Conservation (phyloP, 495 filamentous ascomycete species). For the Aspergillus ellipticus region DNA sequence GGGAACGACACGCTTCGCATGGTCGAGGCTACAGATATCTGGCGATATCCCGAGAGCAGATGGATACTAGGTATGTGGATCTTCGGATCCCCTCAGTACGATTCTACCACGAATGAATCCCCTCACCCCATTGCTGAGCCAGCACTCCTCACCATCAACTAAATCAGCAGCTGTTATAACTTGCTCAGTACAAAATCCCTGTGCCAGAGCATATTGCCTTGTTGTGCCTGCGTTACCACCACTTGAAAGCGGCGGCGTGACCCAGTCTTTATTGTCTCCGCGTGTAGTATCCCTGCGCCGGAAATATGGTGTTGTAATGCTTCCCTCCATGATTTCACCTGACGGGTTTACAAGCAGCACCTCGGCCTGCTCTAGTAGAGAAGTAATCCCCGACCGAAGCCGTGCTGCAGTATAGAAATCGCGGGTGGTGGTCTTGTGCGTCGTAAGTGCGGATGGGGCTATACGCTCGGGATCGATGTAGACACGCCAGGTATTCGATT, state of each 20-base stretch:
- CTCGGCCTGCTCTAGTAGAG: slow-evolving; percentile 54
- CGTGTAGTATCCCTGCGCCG: slow-evolving; percentile 39
- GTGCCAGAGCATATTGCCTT: slow-evolving; percentile 72
- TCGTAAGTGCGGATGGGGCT: slow-evolving; percentile 59
- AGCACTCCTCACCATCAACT: slow-evolving; percentile 69
- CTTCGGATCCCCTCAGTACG: slow-evolving; percentile 24
- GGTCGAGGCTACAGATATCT: not conserved
- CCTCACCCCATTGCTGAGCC: slow-evolving; percentile 82
- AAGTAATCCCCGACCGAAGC: slow-evolving; percentile 49
- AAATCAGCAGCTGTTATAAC: slow-evolving; percentile 52
- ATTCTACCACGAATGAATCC: slow-evolving; percentile 60
- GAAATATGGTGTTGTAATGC: slow-evolving; percentile 76
- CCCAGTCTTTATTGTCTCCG: slow-evolving; percentile 19
- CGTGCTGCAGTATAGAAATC: slow-evolving; percentile 63
- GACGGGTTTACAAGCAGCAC: slow-evolving; percentile 67
- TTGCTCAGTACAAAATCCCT: slow-evolving; percentile 60
- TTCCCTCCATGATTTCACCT: slow-evolving; percentile 81
- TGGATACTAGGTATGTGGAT: slow-evolving; percentile 14
- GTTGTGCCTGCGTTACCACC: slow-evolving; percentile 83
- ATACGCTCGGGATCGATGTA: slow-evolving; percentile 53
- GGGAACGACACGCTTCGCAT: not conserved
- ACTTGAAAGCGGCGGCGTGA: slow-evolving; percentile 43
- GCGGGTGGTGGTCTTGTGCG: slow-evolving; percentile 71
- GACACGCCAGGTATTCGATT: slow-evolving; percentile 38
- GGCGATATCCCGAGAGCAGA: not conserved